Percentiles rank a stretch among this genome's conserved stretches.
Evolutionary conservation across 306 rosid genomes (phyloP).

Genomic region (Vigna mungo): DNA sequence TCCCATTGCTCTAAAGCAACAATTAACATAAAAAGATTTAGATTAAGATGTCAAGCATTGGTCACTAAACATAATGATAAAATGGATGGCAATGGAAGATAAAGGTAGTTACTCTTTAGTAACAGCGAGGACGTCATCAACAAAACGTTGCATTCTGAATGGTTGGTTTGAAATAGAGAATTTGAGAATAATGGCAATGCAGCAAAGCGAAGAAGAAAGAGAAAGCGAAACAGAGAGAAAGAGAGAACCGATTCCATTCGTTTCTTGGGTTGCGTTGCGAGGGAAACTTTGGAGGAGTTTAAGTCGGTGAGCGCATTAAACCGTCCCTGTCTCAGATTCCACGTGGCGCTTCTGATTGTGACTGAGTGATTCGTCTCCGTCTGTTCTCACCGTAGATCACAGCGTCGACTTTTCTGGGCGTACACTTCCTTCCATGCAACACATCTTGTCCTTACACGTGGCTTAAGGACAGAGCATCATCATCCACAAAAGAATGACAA

Average conservation of each 20-base stretch:
- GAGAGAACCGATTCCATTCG: no score
- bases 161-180: no score
- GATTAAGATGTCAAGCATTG: not conserved
- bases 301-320: not conserved
- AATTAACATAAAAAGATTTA: not conserved
- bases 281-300: not conserved
- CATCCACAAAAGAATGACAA: no score
- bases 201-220: no score
- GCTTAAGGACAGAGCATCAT: not conserved
- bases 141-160: conserved; percentile 60
- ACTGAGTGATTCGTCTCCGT: no score
- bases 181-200: not conserved
- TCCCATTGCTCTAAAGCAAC: not conserved
- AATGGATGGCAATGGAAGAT: not conserved
- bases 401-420: no score
- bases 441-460: not conserved
- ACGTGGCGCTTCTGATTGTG: not conserved
- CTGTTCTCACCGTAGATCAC: no score
- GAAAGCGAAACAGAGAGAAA: not conserved
- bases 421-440: not conserved
- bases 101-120: conserved; percentile 71
- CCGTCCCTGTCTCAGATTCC: not conserved
- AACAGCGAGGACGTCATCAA: conserved; percentile 71
- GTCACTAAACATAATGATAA: no score
- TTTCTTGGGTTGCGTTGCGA: not conserved